Evolutionary conservation across 2,329 filamentous ascomycete genomes (phyloP), one percentile per base, ranked within the genome.

Genomic region (Fusarium brachygibbosum): DNA sequence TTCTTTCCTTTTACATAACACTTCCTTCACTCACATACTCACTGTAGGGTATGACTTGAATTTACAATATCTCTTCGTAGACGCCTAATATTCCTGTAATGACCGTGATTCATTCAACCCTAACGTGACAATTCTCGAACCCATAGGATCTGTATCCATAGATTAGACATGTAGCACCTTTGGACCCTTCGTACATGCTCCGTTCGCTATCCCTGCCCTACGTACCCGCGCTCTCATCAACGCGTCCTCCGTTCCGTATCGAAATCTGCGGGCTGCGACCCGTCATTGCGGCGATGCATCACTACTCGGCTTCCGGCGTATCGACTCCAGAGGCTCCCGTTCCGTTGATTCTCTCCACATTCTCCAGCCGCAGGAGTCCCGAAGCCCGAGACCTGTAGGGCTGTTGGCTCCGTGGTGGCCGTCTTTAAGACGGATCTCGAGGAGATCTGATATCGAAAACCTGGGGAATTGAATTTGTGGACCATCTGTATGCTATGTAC

Each of bases 1-100:
- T 58, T 69, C 66, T 69, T 69, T 45, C 66, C 65, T 69, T 69
- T 49, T 69, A 69, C 66, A 69, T 35, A 69, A 57, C 50, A 69
- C 54, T 56, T 38, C 28, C 49, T 9, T 34, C 25, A 35, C 19
- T 12, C 38, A n/a, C 29, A 35, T 14, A 25, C 14, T 5, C 17
- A 17, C 8, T 21, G 25, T 16, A 31, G 29, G 7, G 38, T 46
- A 17, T 32, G 45, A 11, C 29, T 35, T 40, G 40, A 44, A 46
- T 50, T 9, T 34, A 29, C 21, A 7, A 52, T 17, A 16, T 16
- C 23, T n/a, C 44, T 41, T 48, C 12, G 34, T 69, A 29, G 21
- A 62, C 12, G 12, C 28, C 34, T 38, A 53, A 3, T 17, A 7
- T 12, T 34, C 16, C 17, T 31, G 17, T 64, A 16, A 35, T 68